Evolutionary conservation across 1,139 yeast species (phyloP), one percentile per base, ranked within the genome.

Genomic region (Blastobotrys apis): DNA sequence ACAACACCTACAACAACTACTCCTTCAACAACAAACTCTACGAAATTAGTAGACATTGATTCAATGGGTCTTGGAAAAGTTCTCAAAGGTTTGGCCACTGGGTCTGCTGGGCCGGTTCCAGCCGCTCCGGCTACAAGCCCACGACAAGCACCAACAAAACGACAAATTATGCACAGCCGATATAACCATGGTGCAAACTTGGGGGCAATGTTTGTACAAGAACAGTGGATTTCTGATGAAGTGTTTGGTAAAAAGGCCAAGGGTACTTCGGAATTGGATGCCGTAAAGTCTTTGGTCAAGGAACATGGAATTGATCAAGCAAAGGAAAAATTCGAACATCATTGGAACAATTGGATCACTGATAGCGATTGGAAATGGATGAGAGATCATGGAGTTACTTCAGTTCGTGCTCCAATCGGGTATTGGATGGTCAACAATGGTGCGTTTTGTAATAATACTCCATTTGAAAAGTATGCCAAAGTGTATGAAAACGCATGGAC

Each of bases 401-500:
- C 88, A 0, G 74, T 92, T 6, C 73, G 98, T 54, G 73, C 90
- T 6, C 97, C 98, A 3, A 66, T 92, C 53, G 97, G 97, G 0
- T 92, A 84, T 64, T 92, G 96, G 96, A 81, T 78, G 47, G 77
- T 88, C 9, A 75, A 70, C 39, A 81, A 81, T n/a, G 85, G 85
- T 1, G 55, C 57, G 12, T 82, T 71, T 59, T 66, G 84, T 23
- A 62, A 65, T 16, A 77, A 72, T 10, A 82, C 94, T 5, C 78
- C 80, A 23, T 92, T 86, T 61, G 78, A 67, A 13, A 63, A 69
- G 27, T 68, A 74, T 40, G 65, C 72, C 3, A 61, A 60, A 0
- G 86, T 86, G 2, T 92, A 92, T 60, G 53, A 57, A 26, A 74
- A 77, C 54, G 83, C 95, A 0, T 90, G 97, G 97, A 60, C 62